Conservation (phyloP, 345 rosid species). For the Corchorus olitorius region DNA sequence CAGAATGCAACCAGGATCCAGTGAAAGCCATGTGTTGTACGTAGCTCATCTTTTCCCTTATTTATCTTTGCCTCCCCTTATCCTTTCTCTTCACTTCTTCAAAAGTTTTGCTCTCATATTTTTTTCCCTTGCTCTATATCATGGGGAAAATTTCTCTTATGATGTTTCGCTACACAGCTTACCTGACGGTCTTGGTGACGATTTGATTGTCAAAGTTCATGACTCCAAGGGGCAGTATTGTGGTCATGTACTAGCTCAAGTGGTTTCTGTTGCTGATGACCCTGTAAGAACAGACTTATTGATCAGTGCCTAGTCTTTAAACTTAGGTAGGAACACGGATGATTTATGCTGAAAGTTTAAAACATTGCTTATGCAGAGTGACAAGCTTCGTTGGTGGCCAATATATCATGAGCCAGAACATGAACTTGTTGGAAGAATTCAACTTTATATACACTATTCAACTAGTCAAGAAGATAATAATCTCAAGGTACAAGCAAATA, state of each 20-base stretch:
- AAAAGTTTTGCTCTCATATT: not conserved
- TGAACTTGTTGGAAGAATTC: slow-evolving; percentile 84
- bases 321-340: slow-evolving; percentile 10
- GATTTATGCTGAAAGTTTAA: slow-evolving; percentile 17
- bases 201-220: slow-evolving; percentile 75
- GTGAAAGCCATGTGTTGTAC: slow-evolving; percentile 85
- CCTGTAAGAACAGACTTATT: slow-evolving; percentile 45
- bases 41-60: slow-evolving; percentile 26
- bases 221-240: slow-evolving; percentile 74
- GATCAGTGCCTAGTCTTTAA: not conserved
- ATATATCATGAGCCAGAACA: slow-evolving; percentile 92
- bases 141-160: slow-evolving; percentile 12
- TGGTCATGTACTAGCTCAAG: slow-evolving; percentile 89
- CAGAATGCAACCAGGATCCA: slow-evolving; percentile 84
- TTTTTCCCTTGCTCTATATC: slow-evolving; percentile 5
- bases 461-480: slow-evolving; percentile 69
- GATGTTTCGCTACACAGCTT: slow-evolving; percentile 54
- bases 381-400: slow-evolving; percentile 93
- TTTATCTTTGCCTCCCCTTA: no score
- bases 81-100: slow-evolving; percentile 18
- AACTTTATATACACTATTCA: slow-evolving; percentile 69
- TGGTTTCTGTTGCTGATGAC: slow-evolving; percentile 77
- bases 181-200: slow-evolving; percentile 91
- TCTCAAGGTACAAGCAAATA: slow-evolving; percentile 45
- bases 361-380: slow-evolving; percentile 49